Base-by-base conservation (phyloP, 306 rosid genomes). In the Bauhinia variegata region DNA sequence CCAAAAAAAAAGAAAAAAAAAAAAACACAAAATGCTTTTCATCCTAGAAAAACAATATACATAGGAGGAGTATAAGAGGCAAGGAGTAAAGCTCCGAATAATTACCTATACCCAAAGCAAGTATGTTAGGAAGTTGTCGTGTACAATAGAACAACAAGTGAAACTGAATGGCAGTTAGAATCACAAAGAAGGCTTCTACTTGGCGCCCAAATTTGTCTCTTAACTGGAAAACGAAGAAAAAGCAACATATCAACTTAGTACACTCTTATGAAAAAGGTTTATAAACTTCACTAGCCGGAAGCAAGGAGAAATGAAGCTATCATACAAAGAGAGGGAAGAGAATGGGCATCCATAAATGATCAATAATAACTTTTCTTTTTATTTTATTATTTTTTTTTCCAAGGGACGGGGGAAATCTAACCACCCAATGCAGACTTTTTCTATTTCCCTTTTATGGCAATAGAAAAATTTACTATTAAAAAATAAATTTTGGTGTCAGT, bases 111-210 rank as follows among this genome's bases (percentile, higher is more conserved):
- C 87, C 83, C 73, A 87, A 68, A 63, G 96, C 98, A 55, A 92
- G 84, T 68, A 84, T 78, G 78, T 89, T 89, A 33, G 96, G 93
- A 56, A 92, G 98, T 0, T 96, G 98, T 43, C 96, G 95, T 13
- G 93, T 80, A 70, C 91, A 88, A 63, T 92, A 92, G 84, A 89
- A 92, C 72, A 92, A 80, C 73, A 87, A 68, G 73, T 92, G 98
- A 80, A 89, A 92, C 81, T 92, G 96, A 80, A 83, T 16, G 44
- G 89, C 87, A 41, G 93, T 85, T 14, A 92, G 61, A 67, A 92
- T 80, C 56, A 79, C 88, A 78, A 82, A 87, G 82, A 89, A 89
- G 56, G 95, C 86, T 84, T 92, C 98, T 39, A 92, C 96, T 64
- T 89, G 98, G 72, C 68, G 83, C 43, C 98, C 96, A 79, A 87